phyloP scores from a whole-genome alignment of 305 asterid species.

The Solanum hybrid region DNA sequence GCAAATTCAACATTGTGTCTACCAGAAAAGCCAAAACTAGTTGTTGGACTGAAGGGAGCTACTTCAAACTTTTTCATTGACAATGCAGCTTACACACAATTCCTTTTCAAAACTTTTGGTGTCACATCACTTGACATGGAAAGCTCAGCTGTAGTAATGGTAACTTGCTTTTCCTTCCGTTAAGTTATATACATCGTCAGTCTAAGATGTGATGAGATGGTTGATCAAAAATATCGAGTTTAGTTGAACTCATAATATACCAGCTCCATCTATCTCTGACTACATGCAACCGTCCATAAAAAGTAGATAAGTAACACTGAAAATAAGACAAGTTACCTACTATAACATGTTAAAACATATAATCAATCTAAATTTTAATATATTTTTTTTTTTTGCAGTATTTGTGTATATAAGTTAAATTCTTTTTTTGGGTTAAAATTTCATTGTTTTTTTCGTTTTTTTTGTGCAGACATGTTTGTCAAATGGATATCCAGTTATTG shows the following conservation, averaged over 20 bases:
- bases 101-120: constrained; percentile 34
- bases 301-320: background rate
- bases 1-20: constrained; percentile 45
- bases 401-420: background rate
- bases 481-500: constrained; percentile 40
- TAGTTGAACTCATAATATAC: background rate
- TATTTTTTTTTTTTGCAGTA: background rate
- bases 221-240: rapidly evolving
- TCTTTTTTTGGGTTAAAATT: background rate
- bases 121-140: constrained; percentile 63
- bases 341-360: background rate
- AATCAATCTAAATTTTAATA: background rate
- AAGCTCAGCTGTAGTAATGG: constrained; percentile 58
- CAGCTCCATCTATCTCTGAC: rapidly evolving
- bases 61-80: constrained; percentile 45
- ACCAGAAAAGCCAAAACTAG: constrained; percentile 32
- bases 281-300: background rate
- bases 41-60: constrained; percentile 40
- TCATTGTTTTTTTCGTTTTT: background rate
- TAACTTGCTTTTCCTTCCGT: background rate
- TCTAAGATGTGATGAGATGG: background rate
- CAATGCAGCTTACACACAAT: constrained; percentile 50
- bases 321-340: background rate
- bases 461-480: constrained; percentile 43
- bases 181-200: background rate